Conservation (phyloP, 352 stramenopile species). For the Thraustotheca clavata region DNA sequence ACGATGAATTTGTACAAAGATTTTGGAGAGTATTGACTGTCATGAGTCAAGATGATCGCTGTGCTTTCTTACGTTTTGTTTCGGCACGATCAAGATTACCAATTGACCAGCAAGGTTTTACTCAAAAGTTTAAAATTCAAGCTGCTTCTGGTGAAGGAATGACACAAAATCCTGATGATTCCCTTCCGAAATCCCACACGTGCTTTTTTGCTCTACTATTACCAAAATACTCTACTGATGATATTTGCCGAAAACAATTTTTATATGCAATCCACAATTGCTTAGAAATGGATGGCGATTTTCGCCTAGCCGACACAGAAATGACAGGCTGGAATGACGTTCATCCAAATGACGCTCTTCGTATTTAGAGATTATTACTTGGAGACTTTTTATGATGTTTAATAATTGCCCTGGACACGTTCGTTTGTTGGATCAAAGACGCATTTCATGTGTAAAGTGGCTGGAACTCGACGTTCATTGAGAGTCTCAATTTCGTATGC, state of each 20-base stretch:
- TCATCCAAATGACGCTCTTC: constrained; percentile 46
- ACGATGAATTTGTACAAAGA: constrained; percentile 60
- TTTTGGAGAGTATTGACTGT: constrained; percentile 68
- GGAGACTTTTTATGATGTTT: no score
- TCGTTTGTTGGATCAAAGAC: constrained; percentile 25
- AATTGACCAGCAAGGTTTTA: constrained; percentile 47
- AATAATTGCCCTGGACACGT: constrained; percentile 25
- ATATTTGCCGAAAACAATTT: constrained; percentile 52
- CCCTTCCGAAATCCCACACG: constrained; percentile 79
- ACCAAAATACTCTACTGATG: constrained; percentile 68
- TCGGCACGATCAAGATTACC: constrained; percentile 70
- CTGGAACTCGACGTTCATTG: constrained; percentile 19
- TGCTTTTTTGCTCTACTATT: constrained; percentile 82
- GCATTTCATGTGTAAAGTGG: constrained; percentile 19
- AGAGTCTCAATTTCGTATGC: constrained; percentile 24
- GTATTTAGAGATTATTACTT: constrained; percentile 32
- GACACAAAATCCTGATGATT: constrained; percentile 33
- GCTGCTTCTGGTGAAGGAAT: constrained; percentile 31
- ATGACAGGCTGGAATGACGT: constrained; percentile 69
- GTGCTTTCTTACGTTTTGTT: constrained; percentile 72
- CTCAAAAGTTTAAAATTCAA: constrained; percentile 85
- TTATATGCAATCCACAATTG: constrained; percentile 83
- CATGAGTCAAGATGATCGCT: constrained; percentile 54
- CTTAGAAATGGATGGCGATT: constrained; percentile 85
- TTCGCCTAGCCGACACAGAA: constrained; percentile 72